A percentile compares a stretch with the other conserved stretches of the same genome.
phyloP scores from a whole-genome alignment of 441 rosid species.

The Daphne laureola region DNA sequence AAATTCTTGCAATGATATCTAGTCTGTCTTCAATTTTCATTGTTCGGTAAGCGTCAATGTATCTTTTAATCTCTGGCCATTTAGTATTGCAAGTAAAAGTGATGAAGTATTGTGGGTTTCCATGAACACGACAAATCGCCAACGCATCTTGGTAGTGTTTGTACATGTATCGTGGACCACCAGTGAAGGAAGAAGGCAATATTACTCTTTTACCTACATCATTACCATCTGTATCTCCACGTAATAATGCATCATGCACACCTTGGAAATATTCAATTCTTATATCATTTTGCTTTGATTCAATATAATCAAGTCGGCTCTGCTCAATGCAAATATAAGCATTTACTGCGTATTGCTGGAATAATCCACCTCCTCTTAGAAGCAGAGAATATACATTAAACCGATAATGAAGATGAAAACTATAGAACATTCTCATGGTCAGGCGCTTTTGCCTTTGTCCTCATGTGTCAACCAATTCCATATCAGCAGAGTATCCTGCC shows the following conservation, averaged over 20 bases:
- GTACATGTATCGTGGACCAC: not conserved
- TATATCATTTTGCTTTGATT: not conserved
- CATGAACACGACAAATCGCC: no score
- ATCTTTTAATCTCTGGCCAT: no score
- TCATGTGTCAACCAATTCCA: not conserved
- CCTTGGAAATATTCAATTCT: not conserved
- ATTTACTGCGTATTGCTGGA: not conserved
- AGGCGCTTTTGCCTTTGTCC: not conserved
- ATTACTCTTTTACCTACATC: not conserved
- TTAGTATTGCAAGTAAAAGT: no score
- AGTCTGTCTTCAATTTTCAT: no score
- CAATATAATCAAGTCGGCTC: not conserved
- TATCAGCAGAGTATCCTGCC: not conserved
- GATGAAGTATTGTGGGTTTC: no score
- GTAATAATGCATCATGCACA: not conserved
- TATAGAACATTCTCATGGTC: not conserved
- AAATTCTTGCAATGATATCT: no score
- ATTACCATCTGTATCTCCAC: not conserved
- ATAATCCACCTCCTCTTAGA: not conserved
- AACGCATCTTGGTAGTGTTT: not conserved
- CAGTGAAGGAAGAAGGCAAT: not conserved
- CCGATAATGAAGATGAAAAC: not conserved
- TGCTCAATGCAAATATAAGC: not conserved
- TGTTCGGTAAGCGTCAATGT: no score
- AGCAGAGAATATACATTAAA: not conserved